Base-by-base conservation (phyloP, 345 rosid genomes). In the Kandelia obovata region DNA sequence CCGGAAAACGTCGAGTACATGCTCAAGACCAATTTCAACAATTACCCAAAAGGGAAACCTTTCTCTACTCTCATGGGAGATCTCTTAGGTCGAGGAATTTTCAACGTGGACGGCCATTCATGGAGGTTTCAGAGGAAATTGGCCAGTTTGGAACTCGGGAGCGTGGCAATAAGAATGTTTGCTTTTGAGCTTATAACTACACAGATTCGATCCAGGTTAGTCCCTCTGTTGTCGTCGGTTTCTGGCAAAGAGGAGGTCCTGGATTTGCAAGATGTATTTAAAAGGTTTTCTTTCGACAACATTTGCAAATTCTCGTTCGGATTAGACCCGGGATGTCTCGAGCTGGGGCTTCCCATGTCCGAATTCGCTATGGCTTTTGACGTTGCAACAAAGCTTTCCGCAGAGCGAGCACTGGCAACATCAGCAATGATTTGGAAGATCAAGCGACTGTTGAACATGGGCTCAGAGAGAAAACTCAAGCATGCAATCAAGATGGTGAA, bases 251-350 rank as follows among this genome's bases (percentile, higher is more conserved):
- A 30, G 20, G 17, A 32, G 60, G 52, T 5, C 8, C 66, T 87
- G 5, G 94, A 90, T 64, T 79, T 90, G 10, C 96, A 90, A 66
- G 92, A 88, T 51, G 83, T 87, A 30, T 81, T 88, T 27, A 68
- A 73, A 30, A 70, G 90, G 21, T 87, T 88, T 64, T 81, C 95
- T 13, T 88, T 91, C 55, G 94, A 91, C 53, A 84, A 68, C 37
- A 86, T 88, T 15, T 88, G 90, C 72, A 88, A 78, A 32, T 80
- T 88, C n/a, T 87, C 95, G 0, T 77, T 91, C 64, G 92, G 90
- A 25, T 80, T 80, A 11, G 92, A 91, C 77, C 92, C 97, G 0
- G 83, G 83, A 25, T 85, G 83, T 49, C 83, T 88, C 1, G 79
- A 77, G n/a, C 64, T 78, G 19, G 79, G 84, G 21, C 58, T 83